A percentile compares a stretch with the other conserved stretches of the same genome.
phyloP scores from a whole-genome alignment of 176 grass and related monocot genomes.

The Bonia amplexicaulis region DNA sequence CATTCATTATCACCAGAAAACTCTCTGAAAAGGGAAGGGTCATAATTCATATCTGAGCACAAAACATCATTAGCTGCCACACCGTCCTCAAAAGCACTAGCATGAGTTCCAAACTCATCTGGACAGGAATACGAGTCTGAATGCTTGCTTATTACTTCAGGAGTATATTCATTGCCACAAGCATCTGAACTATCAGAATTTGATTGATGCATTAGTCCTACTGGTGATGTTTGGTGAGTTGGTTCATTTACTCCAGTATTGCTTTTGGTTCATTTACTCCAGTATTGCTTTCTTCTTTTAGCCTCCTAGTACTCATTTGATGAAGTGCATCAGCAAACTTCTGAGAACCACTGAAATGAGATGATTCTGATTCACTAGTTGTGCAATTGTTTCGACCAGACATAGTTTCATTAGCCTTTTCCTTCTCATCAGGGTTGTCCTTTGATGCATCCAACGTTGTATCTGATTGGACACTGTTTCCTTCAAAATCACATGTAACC shows the following conservation, averaged over 20 bases:
- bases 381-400: constrained; percentile 14
- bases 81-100: constrained; percentile 20
- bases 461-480: constrained; percentile 6
- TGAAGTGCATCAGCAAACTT: constrained; percentile 20
- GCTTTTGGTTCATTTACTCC: background rate
- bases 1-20: too few species aligned
- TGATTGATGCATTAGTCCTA: constrained; percentile 7
- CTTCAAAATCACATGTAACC: constrained; percentile 16
- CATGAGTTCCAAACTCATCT: constrained; percentile 14
- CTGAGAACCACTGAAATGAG: constrained; percentile 28
- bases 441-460: constrained; percentile 6
- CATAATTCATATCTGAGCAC: constrained; percentile 35
- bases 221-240: constrained; percentile 9
- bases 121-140: background rate
- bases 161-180: constrained; percentile 18
- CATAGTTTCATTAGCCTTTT: constrained; percentile 9
- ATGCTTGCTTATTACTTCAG: constrained; percentile 26
- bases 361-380: constrained; percentile 8
- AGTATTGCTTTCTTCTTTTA: constrained; percentile 22
- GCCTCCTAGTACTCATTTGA: constrained; percentile 32
- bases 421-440: constrained; percentile 21
- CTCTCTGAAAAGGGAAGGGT: too few species aligned
- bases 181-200: constrained; percentile 23
- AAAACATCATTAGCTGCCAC: constrained; percentile 19
- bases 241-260: background rate